phyloP scores from a whole-genome alignment of 495 filamentous ascomycete species.

The Paragyromitra xinjiangensis region DNA sequence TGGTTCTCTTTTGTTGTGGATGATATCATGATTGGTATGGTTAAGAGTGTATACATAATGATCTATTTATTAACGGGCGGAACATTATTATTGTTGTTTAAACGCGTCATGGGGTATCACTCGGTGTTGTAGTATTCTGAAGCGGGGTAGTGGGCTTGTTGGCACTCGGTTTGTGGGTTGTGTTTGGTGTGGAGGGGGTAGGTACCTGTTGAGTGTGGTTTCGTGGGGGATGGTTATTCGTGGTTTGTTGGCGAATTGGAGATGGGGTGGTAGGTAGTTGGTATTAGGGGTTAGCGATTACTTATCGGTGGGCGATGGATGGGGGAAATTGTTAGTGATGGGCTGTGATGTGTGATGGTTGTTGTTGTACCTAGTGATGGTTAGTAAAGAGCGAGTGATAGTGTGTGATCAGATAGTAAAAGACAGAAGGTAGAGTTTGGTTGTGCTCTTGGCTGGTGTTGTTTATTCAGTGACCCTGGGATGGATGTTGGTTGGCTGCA shows the following conservation, averaged over 20 bases:
- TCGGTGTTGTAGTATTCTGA: background rate
- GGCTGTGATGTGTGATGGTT: background rate
- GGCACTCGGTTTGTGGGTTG: background rate
- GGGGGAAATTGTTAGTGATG: background rate
- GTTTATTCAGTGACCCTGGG: background rate
- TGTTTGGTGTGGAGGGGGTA: background rate
- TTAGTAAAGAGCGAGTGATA: background rate
- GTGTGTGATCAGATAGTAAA: background rate
- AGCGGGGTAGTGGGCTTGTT: slow-evolving; percentile 5
- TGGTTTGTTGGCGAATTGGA: background rate
- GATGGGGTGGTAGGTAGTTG: background rate
- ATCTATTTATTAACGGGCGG: background rate
- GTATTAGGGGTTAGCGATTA: background rate
- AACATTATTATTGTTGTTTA: background rate
- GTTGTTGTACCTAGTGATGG: background rate
- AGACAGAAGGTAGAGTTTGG: background rate
- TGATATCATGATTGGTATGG: background rate
- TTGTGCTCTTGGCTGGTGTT: background rate
- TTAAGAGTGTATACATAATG: slow-evolving; percentile 5
- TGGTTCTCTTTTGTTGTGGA: background rate
- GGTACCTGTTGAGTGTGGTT: background rate
- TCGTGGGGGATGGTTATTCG: background rate
- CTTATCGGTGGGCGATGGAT: background rate
- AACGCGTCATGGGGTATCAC: background rate
- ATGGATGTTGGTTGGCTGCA: too few species aligned